Evolutionary conservation across 805 yeast species (phyloP), one percentile per base, ranked within the genome.

Genomic region (Candida odintsovae): DNA sequence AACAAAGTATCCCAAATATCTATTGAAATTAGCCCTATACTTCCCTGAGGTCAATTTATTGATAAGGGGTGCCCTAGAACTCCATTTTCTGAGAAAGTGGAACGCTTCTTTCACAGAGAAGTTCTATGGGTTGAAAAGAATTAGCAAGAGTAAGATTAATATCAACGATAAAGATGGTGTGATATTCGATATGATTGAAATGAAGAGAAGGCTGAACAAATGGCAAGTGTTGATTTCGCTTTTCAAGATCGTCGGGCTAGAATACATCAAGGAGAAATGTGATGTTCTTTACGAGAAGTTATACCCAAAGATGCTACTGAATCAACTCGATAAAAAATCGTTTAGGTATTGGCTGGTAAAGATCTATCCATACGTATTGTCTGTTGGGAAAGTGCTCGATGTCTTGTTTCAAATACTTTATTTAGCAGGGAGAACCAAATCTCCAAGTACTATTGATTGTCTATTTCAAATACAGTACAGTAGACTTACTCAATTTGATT

Each of bases 101-200:
- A 90, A 87, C 57, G 79, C 95, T 0, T 79, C 94, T 2, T 88
- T 92, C 58, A 88, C 95, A 0, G 97, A 92, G 63, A 86, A 86
- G 59, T 92, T 92, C 61, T 92, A 92, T 60, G 98, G 97, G 2
- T 66, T 92, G 52, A 89, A 89, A 59, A 71, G 95, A 31, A 59
- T 71, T 21, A 63, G 65, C 44, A 49, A 56, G 41, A 52, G 50
- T 11, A 58, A 60, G 37, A 58, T 57, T 61, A 47, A 70, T 58
- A 36, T 77, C 69, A 20, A 64, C 11, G 56, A 58, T 43, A 42
- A 41, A 6, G 48, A 52, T 36, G 40, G 37, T 66, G 15, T 63
- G 65, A 59, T 71, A 62, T n/a, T 48, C 21, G 55, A 55, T 23
- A 45, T 65, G 40, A 65, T 82, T 3, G 83, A 81, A 46, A 66